Percentiles rank a stretch among this genome's conserved stretches.
Evolutionary conservation across 257 asterid genomes (phyloP).

Genomic region (Solanum peruvianum): DNA sequence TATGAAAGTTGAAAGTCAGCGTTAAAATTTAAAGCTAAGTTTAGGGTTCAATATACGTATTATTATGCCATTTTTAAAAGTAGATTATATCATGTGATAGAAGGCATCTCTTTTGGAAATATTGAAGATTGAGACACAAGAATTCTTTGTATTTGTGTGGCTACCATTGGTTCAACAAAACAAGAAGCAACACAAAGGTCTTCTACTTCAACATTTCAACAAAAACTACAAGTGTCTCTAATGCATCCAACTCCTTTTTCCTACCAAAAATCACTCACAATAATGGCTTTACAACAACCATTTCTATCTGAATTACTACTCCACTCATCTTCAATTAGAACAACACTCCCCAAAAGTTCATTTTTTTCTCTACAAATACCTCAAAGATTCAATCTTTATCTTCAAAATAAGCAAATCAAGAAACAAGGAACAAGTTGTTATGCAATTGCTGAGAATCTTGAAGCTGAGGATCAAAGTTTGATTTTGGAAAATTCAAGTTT

Average conservation of each 20-base stretch:
- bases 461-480: conserved; percentile 20
- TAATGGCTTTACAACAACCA: conserved; percentile 15
- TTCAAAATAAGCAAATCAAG: background rate
- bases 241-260: background rate
- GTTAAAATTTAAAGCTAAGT: too few species aligned
- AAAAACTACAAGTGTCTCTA: background rate
- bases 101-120: background rate
- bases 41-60: rapidly evolving
- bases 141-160: conserved; percentile 1
- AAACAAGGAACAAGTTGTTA: background rate
- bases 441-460: conserved; percentile 3
- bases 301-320: conserved; percentile 2
- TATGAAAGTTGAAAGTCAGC: rapidly evolving
- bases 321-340: background rate
- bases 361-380: background rate
- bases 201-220: background rate
- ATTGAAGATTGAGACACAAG: background rate
- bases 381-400: background rate
- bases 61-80: background rate
- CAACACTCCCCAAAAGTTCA: background rate
- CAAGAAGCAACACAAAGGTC: background rate
- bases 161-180: background rate
- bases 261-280: background rate
- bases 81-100: background rate
- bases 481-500: conserved; percentile 7